Evolutionary conservation across 495 filamentous ascomycete genomes (phyloP).

Genomic region (Neurospora africana): DNA sequence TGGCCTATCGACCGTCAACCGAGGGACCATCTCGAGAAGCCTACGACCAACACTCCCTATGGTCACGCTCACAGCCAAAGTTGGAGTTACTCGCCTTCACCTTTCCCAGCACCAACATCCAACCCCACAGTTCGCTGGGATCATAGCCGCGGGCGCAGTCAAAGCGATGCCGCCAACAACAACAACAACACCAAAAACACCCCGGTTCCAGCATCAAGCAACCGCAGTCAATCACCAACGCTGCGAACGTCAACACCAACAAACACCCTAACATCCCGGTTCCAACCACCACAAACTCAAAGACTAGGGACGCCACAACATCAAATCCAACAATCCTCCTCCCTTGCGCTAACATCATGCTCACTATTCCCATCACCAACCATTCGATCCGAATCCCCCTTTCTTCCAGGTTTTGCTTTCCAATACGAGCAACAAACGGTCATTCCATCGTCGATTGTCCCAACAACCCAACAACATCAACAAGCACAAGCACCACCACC

Average conservation of each 20-base stretch:
- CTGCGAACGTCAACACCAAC: conserved; percentile 6
- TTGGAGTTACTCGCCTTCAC: not conserved
- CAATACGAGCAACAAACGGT: not conserved
- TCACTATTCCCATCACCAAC: not conserved
- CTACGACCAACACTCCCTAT: not conserved
- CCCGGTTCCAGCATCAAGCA: not conserved
- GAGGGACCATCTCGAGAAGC: not conserved
- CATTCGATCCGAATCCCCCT: not conserved
- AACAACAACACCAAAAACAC: not conserved
- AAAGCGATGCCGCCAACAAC: not conserved
- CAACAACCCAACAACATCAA: not conserved
- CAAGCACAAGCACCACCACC: not conserved
- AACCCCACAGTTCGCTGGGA: not conserved
- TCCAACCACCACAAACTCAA: not conserved
- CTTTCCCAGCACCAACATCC: not conserved
- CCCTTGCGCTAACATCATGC: not conserved
- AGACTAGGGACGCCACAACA: not conserved
- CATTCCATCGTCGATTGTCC: not conserved
- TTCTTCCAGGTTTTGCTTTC: not conserved
- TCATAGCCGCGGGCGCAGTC: not conserved
- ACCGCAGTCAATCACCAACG: conserved; percentile 1
- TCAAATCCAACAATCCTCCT: not conserved
- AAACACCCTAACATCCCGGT: not conserved
- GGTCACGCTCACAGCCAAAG: not conserved
- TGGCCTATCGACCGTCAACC: not conserved